Evolutionary conservation across 495 filamentous ascomycete genomes (phyloP), one percentile per base, ranked within the genome.

Genomic region (Penicillium bovifimosum): DNA sequence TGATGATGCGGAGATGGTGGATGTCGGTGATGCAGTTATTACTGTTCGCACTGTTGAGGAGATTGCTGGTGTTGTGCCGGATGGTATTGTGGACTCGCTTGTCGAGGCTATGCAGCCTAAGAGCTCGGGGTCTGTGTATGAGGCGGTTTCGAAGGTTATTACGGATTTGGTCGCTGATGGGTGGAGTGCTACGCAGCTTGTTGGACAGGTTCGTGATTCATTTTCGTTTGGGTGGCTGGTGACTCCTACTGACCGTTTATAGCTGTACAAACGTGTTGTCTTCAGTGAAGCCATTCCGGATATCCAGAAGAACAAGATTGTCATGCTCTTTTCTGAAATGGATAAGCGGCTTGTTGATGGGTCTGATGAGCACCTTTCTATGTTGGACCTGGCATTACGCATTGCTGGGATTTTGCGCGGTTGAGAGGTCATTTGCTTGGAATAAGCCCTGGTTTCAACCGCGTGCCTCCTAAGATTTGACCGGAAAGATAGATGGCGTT

Each of bases 321-420:
- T 91, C 24, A 78, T 86, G 58, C 76, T 89, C 18, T 97, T 99
- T 63, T 95, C 90, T 0, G 92, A 96, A 66, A 74, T 90, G 45
- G 93, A 99, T 59, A 96, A 95, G 76, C 80, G 93, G 45, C 68
- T 99, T 42, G 86, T 95, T n/a, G 95, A 99, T 68, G 93, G 93
- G n/a, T 86, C 90, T 3, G 95, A 99, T 63, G 93, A 99, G 69
- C 91, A 97, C 62, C 70, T 99, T 17, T 88, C 86, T 8, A 86
- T 97, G 39, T 66, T 97, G 35, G 93, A 99, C 68, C 65, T 96
- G 52, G 75, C 86, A 17, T 70, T 97, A 54, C 81, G 87, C 59
- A 84, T 96, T 65, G 85, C 87, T 0, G 84, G 84, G 10, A 85
- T 96, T 44, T 56, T 97, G 57, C 77, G 77, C 20, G 72, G 72